phyloP scores from a whole-genome alignment of 345 rosid species.

The Aurinia saxatilis region DNA sequence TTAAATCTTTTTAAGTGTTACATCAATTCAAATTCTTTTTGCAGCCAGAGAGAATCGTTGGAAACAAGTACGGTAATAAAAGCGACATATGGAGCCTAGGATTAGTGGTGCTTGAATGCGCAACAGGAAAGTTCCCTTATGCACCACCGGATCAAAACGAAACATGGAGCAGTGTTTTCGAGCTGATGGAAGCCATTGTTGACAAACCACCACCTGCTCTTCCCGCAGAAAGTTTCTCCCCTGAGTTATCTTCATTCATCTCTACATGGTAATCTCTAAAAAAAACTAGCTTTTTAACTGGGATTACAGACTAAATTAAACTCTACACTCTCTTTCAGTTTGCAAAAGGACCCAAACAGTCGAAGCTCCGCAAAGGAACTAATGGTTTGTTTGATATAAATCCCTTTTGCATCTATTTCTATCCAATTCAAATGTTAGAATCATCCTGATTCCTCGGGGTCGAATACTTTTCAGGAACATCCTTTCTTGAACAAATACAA shows the following conservation, averaged over 20 bases:
- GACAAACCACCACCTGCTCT: constrained; percentile 71
- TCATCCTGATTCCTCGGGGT: not conserved
- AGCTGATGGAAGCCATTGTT: constrained; percentile 87
- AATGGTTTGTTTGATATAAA: constrained; percentile 23
- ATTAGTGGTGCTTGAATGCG: constrained; percentile 77
- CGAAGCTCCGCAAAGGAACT: constrained; percentile 59
- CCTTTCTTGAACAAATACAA: constrained; percentile 69
- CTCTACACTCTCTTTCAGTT: constrained; percentile 38
- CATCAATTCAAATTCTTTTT: not conserved
- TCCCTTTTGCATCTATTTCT: not conserved
- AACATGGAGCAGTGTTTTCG: constrained; percentile 70
- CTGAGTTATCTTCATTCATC: constrained; percentile 69
- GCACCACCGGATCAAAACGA: constrained; percentile 55
- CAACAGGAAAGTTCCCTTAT: constrained; percentile 79
- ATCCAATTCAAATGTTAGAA: not conserved
- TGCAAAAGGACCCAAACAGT: constrained; percentile 61
- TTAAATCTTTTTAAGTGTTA: not conserved
- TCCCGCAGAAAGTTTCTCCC: constrained; percentile 58
- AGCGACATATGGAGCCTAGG: constrained; percentile 99
- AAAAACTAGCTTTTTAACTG: not conserved
- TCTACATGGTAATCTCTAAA: constrained; percentile 58
- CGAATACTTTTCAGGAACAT: constrained; percentile 40
- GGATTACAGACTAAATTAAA: not conserved
- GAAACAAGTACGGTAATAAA: constrained; percentile 46
- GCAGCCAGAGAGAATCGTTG: constrained; percentile 91